Conservation (phyloP, 1,139 yeast species). For the Magnusiomyces paraingens region DNA sequence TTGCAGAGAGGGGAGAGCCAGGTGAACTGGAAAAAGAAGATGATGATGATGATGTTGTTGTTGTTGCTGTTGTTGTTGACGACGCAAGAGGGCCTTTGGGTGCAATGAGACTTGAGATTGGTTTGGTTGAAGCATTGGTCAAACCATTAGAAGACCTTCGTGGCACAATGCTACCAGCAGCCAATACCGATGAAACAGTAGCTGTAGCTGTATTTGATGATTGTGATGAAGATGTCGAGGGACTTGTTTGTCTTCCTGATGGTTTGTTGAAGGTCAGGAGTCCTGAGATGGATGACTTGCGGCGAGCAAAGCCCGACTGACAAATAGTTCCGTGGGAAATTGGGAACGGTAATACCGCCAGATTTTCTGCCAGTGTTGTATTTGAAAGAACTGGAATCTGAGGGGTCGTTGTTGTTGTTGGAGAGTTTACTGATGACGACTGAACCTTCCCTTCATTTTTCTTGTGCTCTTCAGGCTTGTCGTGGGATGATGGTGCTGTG, state of each 20-base stretch:
- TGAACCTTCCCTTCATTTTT: too few relatives aligned
- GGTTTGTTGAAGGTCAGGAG: neutral
- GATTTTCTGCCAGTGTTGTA: conserved; percentile 11
- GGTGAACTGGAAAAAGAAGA: neutral
- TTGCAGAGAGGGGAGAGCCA: conserved; percentile 19
- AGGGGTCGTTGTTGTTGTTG: too few relatives aligned
- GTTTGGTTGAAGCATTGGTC: neutral
- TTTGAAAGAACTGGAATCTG: neutral
- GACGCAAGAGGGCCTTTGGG: neutral
- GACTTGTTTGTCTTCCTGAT: neutral
- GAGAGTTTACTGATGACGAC: too few relatives aligned
- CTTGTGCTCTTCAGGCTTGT: neutral
- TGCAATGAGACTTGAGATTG: neutral
- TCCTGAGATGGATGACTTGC: conserved; percentile 11
- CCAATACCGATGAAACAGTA: neutral
- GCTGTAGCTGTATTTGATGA: neutral
- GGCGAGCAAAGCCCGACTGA: conserved; percentile 7
- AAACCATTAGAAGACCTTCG: neutral
- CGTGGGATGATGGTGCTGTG: neutral
- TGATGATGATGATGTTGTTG: conserved; percentile 4
- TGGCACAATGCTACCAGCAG: neutral
- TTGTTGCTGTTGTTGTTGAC: conserved; percentile 3
- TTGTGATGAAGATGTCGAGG: neutral
- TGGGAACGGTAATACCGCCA: conserved; percentile 13
- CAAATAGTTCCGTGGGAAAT: conserved; percentile 15